phyloP scores from a whole-genome alignment of 2,329 filamentous ascomycete species.

The Aspergillus transmontanensis region DNA sequence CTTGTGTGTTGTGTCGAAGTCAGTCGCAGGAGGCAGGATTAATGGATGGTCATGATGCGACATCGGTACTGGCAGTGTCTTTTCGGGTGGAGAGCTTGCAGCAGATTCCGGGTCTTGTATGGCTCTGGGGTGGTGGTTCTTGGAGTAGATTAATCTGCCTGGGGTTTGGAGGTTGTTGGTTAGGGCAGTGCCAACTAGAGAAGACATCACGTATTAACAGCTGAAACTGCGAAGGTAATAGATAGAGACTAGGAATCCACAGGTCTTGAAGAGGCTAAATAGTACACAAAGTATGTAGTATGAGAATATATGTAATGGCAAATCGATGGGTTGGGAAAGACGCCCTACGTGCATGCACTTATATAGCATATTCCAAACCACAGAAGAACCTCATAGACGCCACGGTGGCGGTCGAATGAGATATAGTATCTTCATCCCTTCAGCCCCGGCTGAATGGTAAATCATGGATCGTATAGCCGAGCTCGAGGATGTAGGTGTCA shows the following conservation, averaged over 20 bases:
- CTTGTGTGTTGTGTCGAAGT: background rate
- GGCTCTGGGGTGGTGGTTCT: background rate
- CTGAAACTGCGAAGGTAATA: background rate
- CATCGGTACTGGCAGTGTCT: background rate
- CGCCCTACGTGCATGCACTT: background rate
- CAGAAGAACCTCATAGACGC: background rate
- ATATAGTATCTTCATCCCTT: background rate
- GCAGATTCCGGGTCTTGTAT: background rate
- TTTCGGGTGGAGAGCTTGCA: background rate
- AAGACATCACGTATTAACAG: background rate
- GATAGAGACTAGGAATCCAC: background rate
- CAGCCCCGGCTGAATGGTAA: background rate
- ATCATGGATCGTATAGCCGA: background rate
- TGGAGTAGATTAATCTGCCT: background rate
- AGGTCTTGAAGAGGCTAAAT: background rate
- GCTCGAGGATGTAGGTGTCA: background rate
- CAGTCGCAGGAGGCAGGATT: background rate
- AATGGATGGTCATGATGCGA: background rate
- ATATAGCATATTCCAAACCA: background rate
- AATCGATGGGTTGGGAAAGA: background rate
- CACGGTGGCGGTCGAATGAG: background rate
- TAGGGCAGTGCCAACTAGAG: background rate
- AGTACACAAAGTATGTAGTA: background rate
- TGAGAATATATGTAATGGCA: background rate
- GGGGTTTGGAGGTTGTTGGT: background rate